Evolutionary conservation across 2,329 filamentous ascomycete species (phyloP).

Genomic region (Fusarium tricinctum): DNA sequence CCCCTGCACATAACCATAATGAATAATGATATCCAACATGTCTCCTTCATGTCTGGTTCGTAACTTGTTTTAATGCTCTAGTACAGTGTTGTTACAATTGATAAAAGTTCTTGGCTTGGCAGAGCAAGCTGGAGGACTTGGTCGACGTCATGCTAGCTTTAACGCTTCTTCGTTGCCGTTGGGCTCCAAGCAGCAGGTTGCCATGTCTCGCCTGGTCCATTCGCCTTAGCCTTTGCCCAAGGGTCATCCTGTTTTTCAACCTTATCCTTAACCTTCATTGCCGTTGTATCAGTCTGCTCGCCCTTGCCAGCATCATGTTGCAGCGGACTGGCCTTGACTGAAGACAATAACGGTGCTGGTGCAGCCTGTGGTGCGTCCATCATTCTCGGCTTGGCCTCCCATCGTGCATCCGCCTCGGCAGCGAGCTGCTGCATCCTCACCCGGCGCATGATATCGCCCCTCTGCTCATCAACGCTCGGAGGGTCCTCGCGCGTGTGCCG

Average conservation of each 20-base stretch:
- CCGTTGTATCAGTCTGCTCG: constrained; percentile 6
- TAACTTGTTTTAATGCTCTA: constrained; percentile 8
- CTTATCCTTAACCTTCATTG: constrained; percentile 16
- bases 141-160: constrained; percentile 11
- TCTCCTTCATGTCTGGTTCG: background rate
- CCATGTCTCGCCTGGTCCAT: constrained; percentile 73
- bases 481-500: constrained; percentile 69
- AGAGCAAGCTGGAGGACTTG: constrained; percentile 3
- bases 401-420: constrained; percentile 73
- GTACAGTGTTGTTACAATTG: constrained; percentile 37
- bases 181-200: constrained; percentile 75
- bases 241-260: constrained; percentile 60
- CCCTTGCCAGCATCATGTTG: constrained; percentile 20
- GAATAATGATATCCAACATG: constrained; percentile 41
- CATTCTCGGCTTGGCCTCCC: constrained; percentile 70
- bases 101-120: background rate
- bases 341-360: constrained; percentile 38
- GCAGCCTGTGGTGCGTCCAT: constrained; percentile 55
- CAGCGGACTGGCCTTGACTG: constrained; percentile 14
- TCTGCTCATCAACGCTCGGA: constrained; percentile 70
- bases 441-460: constrained; percentile 66
- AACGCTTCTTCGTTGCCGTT: constrained; percentile 54
- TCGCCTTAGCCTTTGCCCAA: constrained; percentile 66
- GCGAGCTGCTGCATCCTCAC: constrained; percentile 68
- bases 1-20: constrained; percentile 43